These are phyloP conservation scores for Fusarium tjaetaba DNA, from an alignment of 2,329 filamentous ascomycete species.

Conservation along the genomic window DNA sequence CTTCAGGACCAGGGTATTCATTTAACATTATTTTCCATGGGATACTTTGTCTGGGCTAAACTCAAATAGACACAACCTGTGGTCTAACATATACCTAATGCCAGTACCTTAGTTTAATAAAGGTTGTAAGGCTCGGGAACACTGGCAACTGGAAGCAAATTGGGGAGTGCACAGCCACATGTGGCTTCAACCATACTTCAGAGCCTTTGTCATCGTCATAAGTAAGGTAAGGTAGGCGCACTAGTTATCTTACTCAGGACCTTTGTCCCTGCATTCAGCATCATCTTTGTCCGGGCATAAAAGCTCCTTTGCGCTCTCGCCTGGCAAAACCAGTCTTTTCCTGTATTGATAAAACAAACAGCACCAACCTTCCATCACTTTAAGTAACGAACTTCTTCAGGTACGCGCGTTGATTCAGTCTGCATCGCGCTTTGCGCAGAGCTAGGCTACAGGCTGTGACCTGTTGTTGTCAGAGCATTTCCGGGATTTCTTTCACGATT, in stretches of 20 bases:
- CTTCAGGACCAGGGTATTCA: not conserved
- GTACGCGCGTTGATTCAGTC: not conserved
- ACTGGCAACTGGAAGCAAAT: not conserved
- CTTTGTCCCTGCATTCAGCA: constrained; percentile 29
- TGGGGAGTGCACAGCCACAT: constrained; percentile 31
- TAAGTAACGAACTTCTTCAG: not conserved
- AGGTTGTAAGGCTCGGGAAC: not conserved
- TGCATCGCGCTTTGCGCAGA: constrained; percentile 22
- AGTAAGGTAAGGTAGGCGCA: constrained; percentile 2
- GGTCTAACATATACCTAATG: not conserved
- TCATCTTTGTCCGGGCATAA: constrained; percentile 25
- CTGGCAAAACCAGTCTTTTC: not conserved
- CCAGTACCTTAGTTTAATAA: not conserved
- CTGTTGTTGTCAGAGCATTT: constrained; percentile 21
- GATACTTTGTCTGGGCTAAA: not conserved
- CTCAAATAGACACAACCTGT: not conserved
- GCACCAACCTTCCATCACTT: not conserved
- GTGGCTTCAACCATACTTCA: constrained; percentile 4
- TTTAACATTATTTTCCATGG: not conserved
- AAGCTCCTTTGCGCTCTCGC: not conserved
- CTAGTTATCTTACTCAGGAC: constrained; percentile 4
- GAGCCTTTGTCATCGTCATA: constrained; percentile 44
- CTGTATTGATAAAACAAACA: not conserved
- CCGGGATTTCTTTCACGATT: not conserved
- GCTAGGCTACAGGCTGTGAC: constrained; percentile 28